Evolutionary conservation across 2,329 filamentous ascomycete species (phyloP), one percentile per base, ranked within the genome.

Genomic region (Aspergillus fumigatiaffinis): DNA sequence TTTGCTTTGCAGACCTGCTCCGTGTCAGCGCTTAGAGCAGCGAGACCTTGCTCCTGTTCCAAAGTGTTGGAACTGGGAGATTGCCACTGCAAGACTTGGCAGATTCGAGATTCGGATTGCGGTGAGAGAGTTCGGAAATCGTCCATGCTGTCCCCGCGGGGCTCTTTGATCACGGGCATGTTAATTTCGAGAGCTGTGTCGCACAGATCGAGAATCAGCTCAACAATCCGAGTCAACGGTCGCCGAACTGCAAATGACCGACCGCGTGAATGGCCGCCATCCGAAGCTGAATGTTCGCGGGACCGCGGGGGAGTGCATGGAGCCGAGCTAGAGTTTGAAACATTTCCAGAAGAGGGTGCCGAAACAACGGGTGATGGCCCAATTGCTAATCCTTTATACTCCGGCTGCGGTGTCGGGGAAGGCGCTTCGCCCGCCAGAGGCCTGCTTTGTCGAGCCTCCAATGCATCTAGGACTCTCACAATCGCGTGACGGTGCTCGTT

Each of bases 141-240:
- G 51, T 89, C 88, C 7, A 77, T 76, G 42, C 84, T 81, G 50
- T 81, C 77, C 38, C 84, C 81, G 8, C 87, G 84, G 3, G 85
- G 82, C 63, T 97, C 93, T 69, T 96, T 97, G 76, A 99, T 89
- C 5, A 92, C 88, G 5, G 94, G 93, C 3, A 91, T 92, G 76
- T 88, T 97, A 68, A 99, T 93, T 73, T 99, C 95, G 50, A 97
- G 83, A 4, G 94, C 88, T 1, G 94, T 99, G 71, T 99, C 94
- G 70, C 94, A 97, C 20, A 99, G 83, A 74, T 99, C 94, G 51
- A 99, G 84, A 25, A 99, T 83, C 41, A 99, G 81, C 75, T 99
- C 95, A 12, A 99, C 92, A 58, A 99, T 97, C 52, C 95, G 87
- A 52, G 92, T 90, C 64, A 97, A 84, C 0, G 94, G 94, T 59